Conservation (phyloP, 345 rosid genomes). For the Iberis pinnata region DNA sequence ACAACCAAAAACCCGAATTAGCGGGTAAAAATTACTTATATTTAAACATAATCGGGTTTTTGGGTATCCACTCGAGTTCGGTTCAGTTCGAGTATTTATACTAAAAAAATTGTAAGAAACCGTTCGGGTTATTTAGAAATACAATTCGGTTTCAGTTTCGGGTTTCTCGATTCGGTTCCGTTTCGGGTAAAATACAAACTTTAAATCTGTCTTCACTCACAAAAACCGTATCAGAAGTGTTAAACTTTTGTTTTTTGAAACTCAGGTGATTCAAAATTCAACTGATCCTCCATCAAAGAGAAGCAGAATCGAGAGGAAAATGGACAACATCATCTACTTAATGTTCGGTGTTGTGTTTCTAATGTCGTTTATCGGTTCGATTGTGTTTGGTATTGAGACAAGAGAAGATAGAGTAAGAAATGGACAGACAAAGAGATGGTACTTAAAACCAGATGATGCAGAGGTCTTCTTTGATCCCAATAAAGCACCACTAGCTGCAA, state of each 20-base stretch:
- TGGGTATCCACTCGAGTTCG: no score
- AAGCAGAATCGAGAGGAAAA: slow-evolving; percentile 80
- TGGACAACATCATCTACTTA: slow-evolving; percentile 67
- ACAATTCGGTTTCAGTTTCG: no score
- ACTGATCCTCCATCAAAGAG: slow-evolving; percentile 91
- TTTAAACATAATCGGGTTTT: no score
- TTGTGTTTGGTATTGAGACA: slow-evolving; percentile 69
- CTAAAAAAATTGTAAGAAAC: no score
- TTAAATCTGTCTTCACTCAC: no score
- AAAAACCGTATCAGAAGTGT: no score
- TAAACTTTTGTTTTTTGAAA: background rate
- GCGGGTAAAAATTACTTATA: no score
- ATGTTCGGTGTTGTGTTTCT: slow-evolving; percentile 59
- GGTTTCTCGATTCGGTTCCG: no score
- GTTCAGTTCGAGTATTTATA: no score
- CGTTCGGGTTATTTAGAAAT: no score
- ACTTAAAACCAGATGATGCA: slow-evolving; percentile 77
- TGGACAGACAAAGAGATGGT: slow-evolving; percentile 98
- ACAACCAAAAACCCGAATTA: no score
- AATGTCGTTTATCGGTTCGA: slow-evolving; percentile 58
- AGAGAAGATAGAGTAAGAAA: slow-evolving; percentile 56
- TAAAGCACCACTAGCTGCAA: slow-evolving; percentile 55
- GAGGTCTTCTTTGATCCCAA: slow-evolving; percentile 60
- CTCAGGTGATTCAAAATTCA: slow-evolving; percentile 86
- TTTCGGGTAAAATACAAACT: no score